Evolutionary conservation across 345 rosid species (phyloP).

Genomic region (Cardamine resedifolia): DNA sequence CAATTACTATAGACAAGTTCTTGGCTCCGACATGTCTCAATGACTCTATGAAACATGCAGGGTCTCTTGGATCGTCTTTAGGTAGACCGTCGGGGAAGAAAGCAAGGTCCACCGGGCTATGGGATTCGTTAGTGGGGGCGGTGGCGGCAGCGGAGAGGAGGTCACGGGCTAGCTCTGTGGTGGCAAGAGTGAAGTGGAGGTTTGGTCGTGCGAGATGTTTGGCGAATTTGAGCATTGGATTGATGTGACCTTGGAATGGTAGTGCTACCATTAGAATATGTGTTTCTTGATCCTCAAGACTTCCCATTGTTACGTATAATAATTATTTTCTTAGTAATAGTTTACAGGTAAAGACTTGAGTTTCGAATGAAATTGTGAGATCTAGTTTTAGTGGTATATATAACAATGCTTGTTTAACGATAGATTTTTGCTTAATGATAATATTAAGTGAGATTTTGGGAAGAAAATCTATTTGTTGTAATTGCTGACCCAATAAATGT

Average conservation of each 20-base stretch:
- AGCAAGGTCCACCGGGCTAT: constrained; percentile 27
- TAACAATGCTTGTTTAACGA: neutral
- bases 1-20: constrained; percentile 42
- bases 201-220: constrained; percentile 44
- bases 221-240: constrained; percentile 46
- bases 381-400: constrained; percentile 3
- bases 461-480: neutral
- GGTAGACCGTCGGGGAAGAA: constrained; percentile 51
- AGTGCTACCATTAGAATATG: constrained; percentile 50
- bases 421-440: neutral
- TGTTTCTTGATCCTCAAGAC: neutral
- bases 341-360: constrained; percentile 15
- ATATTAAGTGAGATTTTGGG: neutral
- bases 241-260: constrained; percentile 31
- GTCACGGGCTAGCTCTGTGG: constrained; percentile 42
- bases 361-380: neutral
- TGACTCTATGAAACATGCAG: constrained; percentile 1
- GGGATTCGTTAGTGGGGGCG: neutral
- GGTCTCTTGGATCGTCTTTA: constrained; percentile 30
- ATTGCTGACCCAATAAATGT: neutral
- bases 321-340: neutral
- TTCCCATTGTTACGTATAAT: constrained; percentile 6
- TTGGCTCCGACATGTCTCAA: constrained; percentile 32
- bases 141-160: constrained; percentile 9
- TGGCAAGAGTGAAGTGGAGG: constrained; percentile 47